phyloP scores from a whole-genome alignment of 1,284 basidiomycete genomes.

The Amylostereum chailletii region DNA sequence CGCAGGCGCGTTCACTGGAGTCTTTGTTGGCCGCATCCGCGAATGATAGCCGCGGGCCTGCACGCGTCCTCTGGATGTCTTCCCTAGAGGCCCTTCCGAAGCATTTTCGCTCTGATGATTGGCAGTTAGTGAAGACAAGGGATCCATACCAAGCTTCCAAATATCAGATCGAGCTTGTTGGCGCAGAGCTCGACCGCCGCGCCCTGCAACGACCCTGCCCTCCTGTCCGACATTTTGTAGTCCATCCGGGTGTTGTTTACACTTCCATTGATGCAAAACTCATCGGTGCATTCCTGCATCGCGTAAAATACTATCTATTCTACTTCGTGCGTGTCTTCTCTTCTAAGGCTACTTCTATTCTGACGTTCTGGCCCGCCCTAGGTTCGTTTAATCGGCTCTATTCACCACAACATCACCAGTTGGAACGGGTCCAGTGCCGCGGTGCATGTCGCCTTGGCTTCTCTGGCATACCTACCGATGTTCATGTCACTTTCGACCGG shows the following conservation, averaged over 20 bases:
- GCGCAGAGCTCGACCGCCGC: conserved; percentile 45
- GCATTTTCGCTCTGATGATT: conserved; percentile 57
- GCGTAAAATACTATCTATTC: conserved; percentile 52
- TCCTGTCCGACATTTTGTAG: conserved; percentile 50
- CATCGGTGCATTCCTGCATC: conserved; percentile 38
- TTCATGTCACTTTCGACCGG: conserved; percentile 15
- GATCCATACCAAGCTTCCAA: conserved; percentile 72
- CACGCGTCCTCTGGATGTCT: conserved; percentile 77
- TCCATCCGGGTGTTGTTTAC: conserved; percentile 67
- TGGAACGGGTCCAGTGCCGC: conserved; percentile 60
- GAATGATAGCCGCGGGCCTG: conserved; percentile 19
- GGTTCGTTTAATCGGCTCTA: conserved; percentile 62
- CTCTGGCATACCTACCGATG: conserved; percentile 35
- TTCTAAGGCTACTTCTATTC: background rate
- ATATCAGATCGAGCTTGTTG: conserved; percentile 73
- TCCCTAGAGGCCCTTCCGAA: conserved; percentile 57
- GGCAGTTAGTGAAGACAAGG: conserved; percentile 57
- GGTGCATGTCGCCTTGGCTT: conserved; percentile 52
- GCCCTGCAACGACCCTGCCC: conserved; percentile 20
- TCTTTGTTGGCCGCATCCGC: conserved; percentile 35
- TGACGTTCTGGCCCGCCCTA: conserved; percentile 18
- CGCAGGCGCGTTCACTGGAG: conserved; percentile 52
- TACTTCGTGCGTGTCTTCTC: conserved; percentile 49
- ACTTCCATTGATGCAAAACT: conserved; percentile 56
- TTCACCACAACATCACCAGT: conserved; percentile 48